phyloP scores from a whole-genome alignment of 306 rosid genomes.

The Carpinus fangiana region DNA sequence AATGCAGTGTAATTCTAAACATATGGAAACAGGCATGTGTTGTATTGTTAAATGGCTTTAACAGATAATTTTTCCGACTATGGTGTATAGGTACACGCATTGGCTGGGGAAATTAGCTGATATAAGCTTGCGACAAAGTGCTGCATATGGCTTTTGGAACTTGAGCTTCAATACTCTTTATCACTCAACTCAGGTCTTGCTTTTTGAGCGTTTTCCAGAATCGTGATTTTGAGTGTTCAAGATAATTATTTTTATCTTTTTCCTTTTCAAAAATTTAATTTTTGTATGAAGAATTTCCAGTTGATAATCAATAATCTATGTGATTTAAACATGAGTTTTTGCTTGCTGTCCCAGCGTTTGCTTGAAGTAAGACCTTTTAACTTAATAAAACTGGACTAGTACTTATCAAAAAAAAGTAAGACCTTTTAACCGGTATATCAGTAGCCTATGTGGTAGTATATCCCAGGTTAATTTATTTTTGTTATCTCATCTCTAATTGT shows the following conservation, averaged over 20 bases:
- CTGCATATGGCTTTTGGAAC: slow-evolving; percentile 90
- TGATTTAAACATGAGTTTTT: slow-evolving; percentile 1
- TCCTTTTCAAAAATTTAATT: slow-evolving; percentile 18
- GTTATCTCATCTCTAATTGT: neutral
- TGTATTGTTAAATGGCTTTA: slow-evolving; percentile 23
- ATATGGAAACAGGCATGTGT: slow-evolving; percentile 14
- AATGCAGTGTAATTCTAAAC: neutral
- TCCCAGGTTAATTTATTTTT: neutral
- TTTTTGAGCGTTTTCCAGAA: slow-evolving; percentile 8
- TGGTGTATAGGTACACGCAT: slow-evolving; percentile 58
- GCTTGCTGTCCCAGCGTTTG: neutral
- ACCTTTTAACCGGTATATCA: neutral
- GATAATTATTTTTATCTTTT: neutral
- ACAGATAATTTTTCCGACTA: slow-evolving; percentile 15
- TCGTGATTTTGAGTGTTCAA: neutral
- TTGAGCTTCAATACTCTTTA: slow-evolving; percentile 77
- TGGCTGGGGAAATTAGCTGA: slow-evolving; percentile 87
- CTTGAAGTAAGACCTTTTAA: neutral
- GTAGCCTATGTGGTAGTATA: neutral
- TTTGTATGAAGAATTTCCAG: neutral
- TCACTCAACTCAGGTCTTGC: slow-evolving; percentile 88
- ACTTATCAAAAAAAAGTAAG: no score
- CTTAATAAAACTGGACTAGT: no score
- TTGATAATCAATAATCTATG: slow-evolving; percentile 10
- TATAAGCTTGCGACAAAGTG: slow-evolving; percentile 87